Evolutionary conservation across 257 asterid genomes (phyloP), one percentile per base, ranked within the genome.

Genomic region (Gentiana macrophylla): DNA sequence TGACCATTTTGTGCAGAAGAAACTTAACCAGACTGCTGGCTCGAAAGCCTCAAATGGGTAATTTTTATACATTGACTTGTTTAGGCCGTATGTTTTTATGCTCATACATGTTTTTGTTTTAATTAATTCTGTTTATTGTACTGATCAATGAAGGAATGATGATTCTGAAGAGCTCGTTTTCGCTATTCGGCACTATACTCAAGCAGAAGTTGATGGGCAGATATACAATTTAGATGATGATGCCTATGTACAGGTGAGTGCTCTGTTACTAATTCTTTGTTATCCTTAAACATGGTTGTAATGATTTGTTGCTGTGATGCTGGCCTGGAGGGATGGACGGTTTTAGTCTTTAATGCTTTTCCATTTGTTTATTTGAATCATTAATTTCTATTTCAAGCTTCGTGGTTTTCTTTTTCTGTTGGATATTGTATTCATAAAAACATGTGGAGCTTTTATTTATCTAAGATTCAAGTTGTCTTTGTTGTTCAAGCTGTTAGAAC

Each of bases 241-340:
- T 68, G 94, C 94, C 3, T 52, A 45, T 56, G 94, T 84, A 1
- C 52, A 69, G 89, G 95, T 86, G 35, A 62, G 10, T 11, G 12
- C 59, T 24, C 24, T 24, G 24, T 0, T 24, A 24, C 24, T 24
- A 24, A 24, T 24, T 24, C 24, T 24, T 24, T 24, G 24, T 24
- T 24, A 24, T 24, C 24, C 24, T 24, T 24, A 24, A 24, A 24
- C 24, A 24, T 24, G 24, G 24, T 24, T 24, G 24, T 24, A 24
- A 24, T 24, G 24, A 24, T 24, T 24, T 24, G 24, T 24, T 24
- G 24, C 24, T 24, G 24, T 24, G 24, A 24, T 24, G 24, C 24
- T 24, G 24, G 24, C 24, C 24, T 24, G 24, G 24, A 24, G 24
- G 24, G 24, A 24, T 24, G 24, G 24, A 24, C 24, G 24, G 24